phyloP scores from a whole-genome alignment of 768 basidiomycete genomes.

The Trametes sanguinea region DNA sequence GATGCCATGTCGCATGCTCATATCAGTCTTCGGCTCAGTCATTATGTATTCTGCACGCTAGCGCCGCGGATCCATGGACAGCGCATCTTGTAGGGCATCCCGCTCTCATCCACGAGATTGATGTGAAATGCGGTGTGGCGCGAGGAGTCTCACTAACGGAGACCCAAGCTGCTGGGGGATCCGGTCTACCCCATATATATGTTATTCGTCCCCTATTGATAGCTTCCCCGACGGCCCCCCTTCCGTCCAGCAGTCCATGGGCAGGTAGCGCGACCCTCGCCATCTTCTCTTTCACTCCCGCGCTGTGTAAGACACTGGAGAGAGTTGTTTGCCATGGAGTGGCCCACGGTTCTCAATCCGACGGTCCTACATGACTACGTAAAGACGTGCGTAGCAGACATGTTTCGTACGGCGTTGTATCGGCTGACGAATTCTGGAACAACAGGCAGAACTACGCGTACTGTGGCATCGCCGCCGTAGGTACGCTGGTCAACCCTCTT shows the following conservation, averaged over 20 bases:
- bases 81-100: not conserved
- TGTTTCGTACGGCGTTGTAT: not conserved
- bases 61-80: not conserved
- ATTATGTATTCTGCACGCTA: too few species aligned
- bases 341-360: not conserved
- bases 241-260: not conserved
- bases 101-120: not conserved
- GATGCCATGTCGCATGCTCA: too few species aligned
- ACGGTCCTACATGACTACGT: not conserved
- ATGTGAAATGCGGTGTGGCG: conserved; percentile 3
- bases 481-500: not conserved
- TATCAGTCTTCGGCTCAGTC: too few species aligned
- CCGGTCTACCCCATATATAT: not conserved
- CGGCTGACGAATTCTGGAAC: too few species aligned
- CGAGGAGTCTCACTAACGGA: not conserved
- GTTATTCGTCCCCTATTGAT: not conserved
- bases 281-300: not conserved
- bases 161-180: not conserved
- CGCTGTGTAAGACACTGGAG: not conserved
- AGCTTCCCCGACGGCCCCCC: not conserved
- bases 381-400: not conserved
- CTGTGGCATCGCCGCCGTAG: conserved; percentile 2
- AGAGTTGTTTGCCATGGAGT: not conserved
- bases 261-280: not conserved
- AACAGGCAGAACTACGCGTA: not conserved